Evolutionary conservation across 2,329 filamentous ascomycete genomes (phyloP).

Genomic region (Colletotrichum sojae): DNA sequence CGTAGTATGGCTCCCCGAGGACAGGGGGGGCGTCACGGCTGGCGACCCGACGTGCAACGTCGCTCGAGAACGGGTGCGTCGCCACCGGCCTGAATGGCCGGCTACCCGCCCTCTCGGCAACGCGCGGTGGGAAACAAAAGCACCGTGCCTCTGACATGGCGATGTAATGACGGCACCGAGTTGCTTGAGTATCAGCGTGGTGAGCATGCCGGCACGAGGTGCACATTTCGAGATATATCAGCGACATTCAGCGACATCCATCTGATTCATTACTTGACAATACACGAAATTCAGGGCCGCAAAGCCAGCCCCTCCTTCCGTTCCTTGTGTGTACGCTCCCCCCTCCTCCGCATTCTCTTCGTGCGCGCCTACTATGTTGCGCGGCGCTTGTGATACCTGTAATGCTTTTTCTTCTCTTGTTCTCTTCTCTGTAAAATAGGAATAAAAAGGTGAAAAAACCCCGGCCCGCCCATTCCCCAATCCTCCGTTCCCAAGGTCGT

Average conservation of each 20-base stretch:
- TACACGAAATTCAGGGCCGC: not conserved
- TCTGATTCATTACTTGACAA: not conserved
- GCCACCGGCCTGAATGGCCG: no score
- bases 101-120: no score
- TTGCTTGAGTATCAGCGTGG: no score
- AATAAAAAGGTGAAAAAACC: not conserved
- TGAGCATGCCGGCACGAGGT: no score
- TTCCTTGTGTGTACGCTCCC: not conserved
- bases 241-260: not conserved
- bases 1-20: no score
- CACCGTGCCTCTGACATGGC: no score
- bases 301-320: not conserved
- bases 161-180: no score
- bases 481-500: slow-evolving; percentile 27
- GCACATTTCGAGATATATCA: not conserved
- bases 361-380: not conserved
- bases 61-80: no score
- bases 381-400: slow-evolving; percentile 7
- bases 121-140: no score
- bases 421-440: slow-evolving; percentile 9
- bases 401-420: slow-evolving; percentile 16
- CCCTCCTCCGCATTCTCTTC: not conserved
- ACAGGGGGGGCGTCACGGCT: no score
- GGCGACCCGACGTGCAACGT: no score
- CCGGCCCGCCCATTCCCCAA: not conserved